Base-by-base conservation (phyloP, 2,329 filamentous ascomycete species). In the Teratosphaeria pseudoeucalypti region DNA sequence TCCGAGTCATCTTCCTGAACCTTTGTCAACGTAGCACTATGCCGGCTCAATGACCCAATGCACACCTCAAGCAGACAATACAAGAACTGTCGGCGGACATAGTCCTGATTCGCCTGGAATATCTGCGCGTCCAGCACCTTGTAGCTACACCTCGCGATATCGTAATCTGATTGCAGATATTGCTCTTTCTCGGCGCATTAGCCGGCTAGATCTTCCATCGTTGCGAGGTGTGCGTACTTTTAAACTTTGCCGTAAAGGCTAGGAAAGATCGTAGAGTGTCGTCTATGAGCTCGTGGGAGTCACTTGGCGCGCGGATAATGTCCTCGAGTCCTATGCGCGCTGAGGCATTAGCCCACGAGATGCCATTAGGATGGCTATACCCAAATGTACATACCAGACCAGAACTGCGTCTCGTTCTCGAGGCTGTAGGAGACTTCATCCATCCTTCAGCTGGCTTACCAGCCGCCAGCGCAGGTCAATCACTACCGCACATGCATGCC, bases 11-110 rank as follows among this genome's bases (percentile, higher is more conserved):
- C 92, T 76, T 97, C 94, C 81, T 96, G 81, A 65, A 49, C 12
- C 55, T 39, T 26, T 9, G 34, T 62, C 54, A 64, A 63, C 47
- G 4, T 55, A 19, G 47, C 12, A 7, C 55, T 11, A 34, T 29
- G 7, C 7, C 16, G 2, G 19, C 34, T n/a, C 11, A 6, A 14
- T 16, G 6, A 10, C 3, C 11, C 34, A 11, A 34, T 10, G 12
- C 72, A 54, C 74, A 85, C 82, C 77, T 86, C 82, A 57, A 96
- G 77, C 57, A 99, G 79, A 72, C 90, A 92, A 75, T 95, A 91
- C 65, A 97, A 85, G 69, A 99, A 90, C 77, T 97, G 94, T 53
- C 85, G 88, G 63, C 92, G 89, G 63, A 97, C 89, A 75, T 99
- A 97, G 60, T 90, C 87, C 65, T 84, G 82, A 73, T 96, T 87